A percentile compares a stretch with the other conserved stretches of the same genome.
phyloP scores from a whole-genome alignment of 805 yeast species.

The Saccharomycopsis fodiens region DNA sequence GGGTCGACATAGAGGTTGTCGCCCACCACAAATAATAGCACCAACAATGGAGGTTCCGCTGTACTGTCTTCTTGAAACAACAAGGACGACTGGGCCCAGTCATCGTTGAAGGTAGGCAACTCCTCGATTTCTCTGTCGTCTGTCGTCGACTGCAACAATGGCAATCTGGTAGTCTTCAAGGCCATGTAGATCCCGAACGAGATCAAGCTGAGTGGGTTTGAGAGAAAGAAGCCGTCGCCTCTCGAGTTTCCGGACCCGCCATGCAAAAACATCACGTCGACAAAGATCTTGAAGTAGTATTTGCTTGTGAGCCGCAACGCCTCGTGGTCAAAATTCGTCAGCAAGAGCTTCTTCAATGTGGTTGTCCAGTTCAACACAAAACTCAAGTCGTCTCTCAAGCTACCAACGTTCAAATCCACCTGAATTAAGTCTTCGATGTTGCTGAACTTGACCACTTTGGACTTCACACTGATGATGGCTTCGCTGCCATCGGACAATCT shows the following conservation, averaged over 20 bases:
- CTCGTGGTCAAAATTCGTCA: slow-evolving; percentile 35
- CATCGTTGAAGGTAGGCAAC: slow-evolving; percentile 86
- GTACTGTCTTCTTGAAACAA: slow-evolving; percentile 31
- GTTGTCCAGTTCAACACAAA: slow-evolving; percentile 58
- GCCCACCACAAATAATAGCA: slow-evolving; percentile 69
- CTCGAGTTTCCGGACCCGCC: slow-evolving; percentile 40
- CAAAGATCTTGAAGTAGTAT: slow-evolving; percentile 67
- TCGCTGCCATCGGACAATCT: slow-evolving; percentile 87
- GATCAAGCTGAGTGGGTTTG: slow-evolving; percentile 60
- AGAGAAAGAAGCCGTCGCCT: slow-evolving; percentile 10
- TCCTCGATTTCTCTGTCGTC: slow-evolving; percentile 49
- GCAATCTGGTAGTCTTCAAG: slow-evolving; percentile 67
- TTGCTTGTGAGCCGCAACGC: slow-evolving; percentile 58
- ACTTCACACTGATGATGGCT: slow-evolving; percentile 85
- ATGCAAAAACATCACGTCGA: slow-evolving; percentile 76
- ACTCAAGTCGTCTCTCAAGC: slow-evolving; percentile 72
- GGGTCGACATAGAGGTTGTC: slow-evolving; percentile 73
- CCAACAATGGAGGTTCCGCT: slow-evolving; percentile 49
- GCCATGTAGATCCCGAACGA: slow-evolving; percentile 81
- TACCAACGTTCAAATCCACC: slow-evolving; percentile 76
- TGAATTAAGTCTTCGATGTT: slow-evolving; percentile 42
- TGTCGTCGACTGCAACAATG: slow-evolving; percentile 60
- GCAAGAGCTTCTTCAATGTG: slow-evolving; percentile 46
- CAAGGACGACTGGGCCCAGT: slow-evolving; percentile 51
- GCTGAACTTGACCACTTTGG: slow-evolving; percentile 58